Conservation (phyloP, 106 monocot genomes). For the Vanilla planifolia region DNA sequence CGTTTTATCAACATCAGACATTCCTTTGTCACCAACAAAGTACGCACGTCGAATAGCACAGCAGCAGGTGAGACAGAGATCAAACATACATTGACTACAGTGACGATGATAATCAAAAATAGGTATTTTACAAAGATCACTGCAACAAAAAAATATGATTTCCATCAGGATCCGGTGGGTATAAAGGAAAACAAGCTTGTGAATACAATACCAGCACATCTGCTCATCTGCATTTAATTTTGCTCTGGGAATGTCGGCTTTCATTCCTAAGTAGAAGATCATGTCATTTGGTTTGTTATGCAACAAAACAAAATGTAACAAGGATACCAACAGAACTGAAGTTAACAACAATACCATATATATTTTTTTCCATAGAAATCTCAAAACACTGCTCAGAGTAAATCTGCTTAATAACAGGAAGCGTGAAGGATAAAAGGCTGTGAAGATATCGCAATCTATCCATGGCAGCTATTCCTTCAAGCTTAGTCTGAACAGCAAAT, state of each 20-base stretch:
- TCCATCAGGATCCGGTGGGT: background rate
- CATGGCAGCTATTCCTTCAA: constrained; percentile 52
- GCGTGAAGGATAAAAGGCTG: constrained; percentile 55
- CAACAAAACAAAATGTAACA: background rate
- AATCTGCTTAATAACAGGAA: constrained; percentile 77
- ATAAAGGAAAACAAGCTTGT: background rate
- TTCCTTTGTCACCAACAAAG: constrained; percentile 16
- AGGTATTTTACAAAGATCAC: constrained; percentile 83
- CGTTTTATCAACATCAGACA: constrained; percentile 12
- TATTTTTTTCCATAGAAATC: constrained; percentile 63
- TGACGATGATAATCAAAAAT: constrained; percentile 96
- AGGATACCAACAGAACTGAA: background rate
- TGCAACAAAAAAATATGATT: constrained; percentile 21
- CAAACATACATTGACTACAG: constrained; percentile 69
- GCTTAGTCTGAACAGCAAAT: constrained; percentile 47
- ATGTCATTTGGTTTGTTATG: background rate
- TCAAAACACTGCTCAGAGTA: constrained; percentile 77
- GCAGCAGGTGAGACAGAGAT: constrained; percentile 82
- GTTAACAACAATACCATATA: constrained; percentile 56
- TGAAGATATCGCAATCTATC: constrained; percentile 84
- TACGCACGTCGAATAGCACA: constrained; percentile 58
- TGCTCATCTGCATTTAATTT: constrained; percentile 82
- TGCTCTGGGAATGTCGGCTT: constrained; percentile 71
- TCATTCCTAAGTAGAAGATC: constrained; percentile 42
- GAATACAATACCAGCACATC: constrained; percentile 78